Evolutionary conservation across 2,329 filamentous ascomycete species (phyloP).

Genomic region (Dothistroma pini): DNA sequence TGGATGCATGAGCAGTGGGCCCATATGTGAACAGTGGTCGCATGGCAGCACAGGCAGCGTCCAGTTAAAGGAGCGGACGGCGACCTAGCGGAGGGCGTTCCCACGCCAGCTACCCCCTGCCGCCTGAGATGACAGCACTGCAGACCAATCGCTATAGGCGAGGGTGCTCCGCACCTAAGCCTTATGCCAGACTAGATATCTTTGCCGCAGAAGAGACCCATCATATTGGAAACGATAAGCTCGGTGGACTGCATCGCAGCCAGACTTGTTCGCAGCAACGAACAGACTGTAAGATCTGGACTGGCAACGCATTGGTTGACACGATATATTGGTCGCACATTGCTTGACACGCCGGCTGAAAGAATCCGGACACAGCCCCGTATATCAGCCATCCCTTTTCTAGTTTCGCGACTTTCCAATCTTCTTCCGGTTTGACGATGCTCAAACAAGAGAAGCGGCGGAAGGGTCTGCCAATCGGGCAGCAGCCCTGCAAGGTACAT

Average conservation of each 20-base stretch:
- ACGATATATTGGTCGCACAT: neutral
- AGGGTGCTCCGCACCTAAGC: conserved; percentile 10
- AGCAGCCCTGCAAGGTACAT: conserved; percentile 17
- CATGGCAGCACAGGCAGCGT: conserved; percentile 6
- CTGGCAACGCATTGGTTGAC: neutral
- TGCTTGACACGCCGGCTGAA: neutral
- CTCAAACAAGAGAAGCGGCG: conserved; percentile 1
- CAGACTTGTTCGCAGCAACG: conserved; percentile 1
- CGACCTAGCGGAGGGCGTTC: conserved; percentile 6
- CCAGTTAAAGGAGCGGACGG: conserved; percentile 14
- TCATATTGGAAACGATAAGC: conserved; percentile 8
- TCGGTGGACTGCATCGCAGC: conserved; percentile 7
- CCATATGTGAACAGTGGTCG: conserved; percentile 4
- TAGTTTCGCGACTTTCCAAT: neutral
- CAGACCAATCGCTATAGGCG: conserved; percentile 16
- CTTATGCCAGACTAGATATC: conserved; percentile 18
- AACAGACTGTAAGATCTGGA: neutral
- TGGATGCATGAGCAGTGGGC: conserved; percentile 8
- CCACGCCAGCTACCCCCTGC: conserved; percentile 10
- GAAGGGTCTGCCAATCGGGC: conserved; percentile 8
- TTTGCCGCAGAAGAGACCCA: conserved; percentile 13
- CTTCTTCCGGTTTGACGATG: conserved; percentile 10
- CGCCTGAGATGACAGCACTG: conserved; percentile 9
- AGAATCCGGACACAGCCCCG: neutral
- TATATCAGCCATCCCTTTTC: neutral